phyloP scores from a whole-genome alignment of 2,329 filamentous ascomycete species.

The Ciborinia camelliae region DNA sequence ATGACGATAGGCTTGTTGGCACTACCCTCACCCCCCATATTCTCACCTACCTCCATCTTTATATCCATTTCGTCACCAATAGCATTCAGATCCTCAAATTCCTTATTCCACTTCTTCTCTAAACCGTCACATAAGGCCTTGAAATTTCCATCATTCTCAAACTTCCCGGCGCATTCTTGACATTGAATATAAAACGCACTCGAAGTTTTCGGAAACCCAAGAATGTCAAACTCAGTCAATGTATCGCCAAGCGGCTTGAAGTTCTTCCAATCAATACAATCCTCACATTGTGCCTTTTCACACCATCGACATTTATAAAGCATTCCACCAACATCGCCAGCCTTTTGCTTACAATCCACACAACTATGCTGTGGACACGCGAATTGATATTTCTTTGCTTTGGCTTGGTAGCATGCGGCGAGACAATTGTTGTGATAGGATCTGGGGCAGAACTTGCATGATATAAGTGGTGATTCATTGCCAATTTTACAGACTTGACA shows the following conservation, averaged over 20 bases:
- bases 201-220: constrained; percentile 42
- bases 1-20: background rate
- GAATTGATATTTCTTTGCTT: constrained; percentile 46
- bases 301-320: constrained; percentile 54
- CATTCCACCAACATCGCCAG: constrained; percentile 42
- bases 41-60: background rate
- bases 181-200: constrained; percentile 54
- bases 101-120: constrained; percentile 31
- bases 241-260: constrained; percentile 50
- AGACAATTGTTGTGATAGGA: constrained; percentile 53
- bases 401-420: constrained; percentile 40
- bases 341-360: constrained; percentile 50
- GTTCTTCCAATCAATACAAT: constrained; percentile 53
- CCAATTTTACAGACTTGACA: constrained; percentile 48
- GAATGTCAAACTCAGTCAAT: constrained; percentile 50
- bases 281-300: constrained; percentile 54
- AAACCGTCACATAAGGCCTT: constrained; percentile 34
- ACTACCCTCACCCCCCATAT: background rate
- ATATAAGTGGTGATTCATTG: constrained; percentile 47
- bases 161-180: constrained; percentile 42
- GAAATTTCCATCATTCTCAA: constrained; percentile 34
- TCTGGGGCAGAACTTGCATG: constrained; percentile 52
- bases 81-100: constrained; percentile 25
- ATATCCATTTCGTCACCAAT: background rate
- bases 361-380: constrained; percentile 56